phyloP scores from a whole-genome alignment of 2,329 filamentous ascomycete genomes.

The Calonectria multiphialidica region DNA sequence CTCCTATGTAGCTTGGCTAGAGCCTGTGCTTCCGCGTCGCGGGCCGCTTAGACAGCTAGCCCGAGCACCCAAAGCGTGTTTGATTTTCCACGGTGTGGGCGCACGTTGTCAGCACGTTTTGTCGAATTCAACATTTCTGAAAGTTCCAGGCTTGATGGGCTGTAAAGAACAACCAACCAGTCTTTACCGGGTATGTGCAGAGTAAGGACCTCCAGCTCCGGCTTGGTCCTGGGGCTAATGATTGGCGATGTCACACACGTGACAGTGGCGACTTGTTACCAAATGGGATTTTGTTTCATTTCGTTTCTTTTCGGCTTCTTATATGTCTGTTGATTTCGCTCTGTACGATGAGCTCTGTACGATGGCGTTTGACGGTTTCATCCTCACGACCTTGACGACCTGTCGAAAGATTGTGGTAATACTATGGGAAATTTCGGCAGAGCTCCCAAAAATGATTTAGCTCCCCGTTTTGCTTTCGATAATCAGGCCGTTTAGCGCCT shows the following conservation, averaged over 20 bases:
- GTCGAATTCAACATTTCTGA: neutral
- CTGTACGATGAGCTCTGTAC: neutral
- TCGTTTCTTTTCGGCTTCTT: neutral
- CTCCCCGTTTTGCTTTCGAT: neutral
- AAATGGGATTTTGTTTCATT: neutral
- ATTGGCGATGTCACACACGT: neutral
- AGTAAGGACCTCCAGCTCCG: neutral
- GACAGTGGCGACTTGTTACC: neutral
- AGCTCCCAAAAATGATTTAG: neutral
- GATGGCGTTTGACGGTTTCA: constrained; percentile 6
- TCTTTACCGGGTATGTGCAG: neutral
- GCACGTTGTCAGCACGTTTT: neutral
- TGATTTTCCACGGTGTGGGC: neutral
- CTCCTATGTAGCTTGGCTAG: constrained; percentile 21
- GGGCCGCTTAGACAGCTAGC: neutral
- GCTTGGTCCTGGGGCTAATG: neutral
- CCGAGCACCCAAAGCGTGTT: neutral
- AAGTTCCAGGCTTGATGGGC: neutral
- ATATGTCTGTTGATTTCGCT: neutral
- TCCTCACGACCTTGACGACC: neutral
- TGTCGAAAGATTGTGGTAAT: neutral
- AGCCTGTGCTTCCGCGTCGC: neutral
- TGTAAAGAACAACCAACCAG: neutral
- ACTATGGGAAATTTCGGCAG: neutral
- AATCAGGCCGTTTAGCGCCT: neutral